phyloP scores from a whole-genome alignment of 108 stramenopile genomes.

The Cyclotella atomus region DNA sequence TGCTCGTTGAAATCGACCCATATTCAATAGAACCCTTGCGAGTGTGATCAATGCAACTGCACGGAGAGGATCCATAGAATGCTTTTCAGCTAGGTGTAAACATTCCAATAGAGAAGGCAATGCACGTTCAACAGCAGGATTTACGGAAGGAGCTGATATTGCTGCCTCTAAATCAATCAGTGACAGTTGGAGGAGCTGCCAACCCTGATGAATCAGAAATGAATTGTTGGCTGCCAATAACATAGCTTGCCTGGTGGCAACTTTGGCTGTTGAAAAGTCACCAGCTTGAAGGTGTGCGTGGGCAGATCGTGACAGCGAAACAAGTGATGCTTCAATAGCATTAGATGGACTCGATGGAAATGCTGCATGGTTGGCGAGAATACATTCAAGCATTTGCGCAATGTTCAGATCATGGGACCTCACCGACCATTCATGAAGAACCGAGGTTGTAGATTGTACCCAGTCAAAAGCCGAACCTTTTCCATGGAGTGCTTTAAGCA shows the following conservation, averaged over 20 bases:
- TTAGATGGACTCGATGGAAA: conserved; percentile 20
- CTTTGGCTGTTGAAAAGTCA: conserved; percentile 33
- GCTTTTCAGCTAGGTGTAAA: conserved; percentile 57
- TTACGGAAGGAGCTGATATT: conserved; percentile 20
- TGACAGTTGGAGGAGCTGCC: conserved; percentile 62
- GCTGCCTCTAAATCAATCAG: conserved; percentile 59
- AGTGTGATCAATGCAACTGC: conserved; percentile 68
- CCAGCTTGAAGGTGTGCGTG: conserved; percentile 27
- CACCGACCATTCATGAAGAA: conserved; percentile 46
- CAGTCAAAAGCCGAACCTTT: conserved; percentile 13
- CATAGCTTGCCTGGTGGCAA: conserved; percentile 23
- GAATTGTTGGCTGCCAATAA: conserved; percentile 42
- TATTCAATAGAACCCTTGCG: conserved; percentile 58
- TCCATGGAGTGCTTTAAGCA: not conserved
- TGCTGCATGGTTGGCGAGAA: conserved; percentile 36
- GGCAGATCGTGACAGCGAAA: conserved; percentile 24
- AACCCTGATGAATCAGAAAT: conserved; percentile 45
- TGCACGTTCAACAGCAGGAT: conserved; percentile 35
- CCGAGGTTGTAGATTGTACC: conserved; percentile 28
- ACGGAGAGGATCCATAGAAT: conserved; percentile 77
- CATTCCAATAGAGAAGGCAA: conserved; percentile 72
- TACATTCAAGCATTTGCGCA: conserved; percentile 26
- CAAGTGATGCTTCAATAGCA: conserved; percentile 31
- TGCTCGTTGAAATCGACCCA: conserved; percentile 61
- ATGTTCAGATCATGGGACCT: conserved; percentile 38